A percentile compares a stretch with the other conserved stretches of the same genome.
Evolutionary conservation across 257 asterid genomes (phyloP).

Genomic region (Nicotiana otophora): DNA sequence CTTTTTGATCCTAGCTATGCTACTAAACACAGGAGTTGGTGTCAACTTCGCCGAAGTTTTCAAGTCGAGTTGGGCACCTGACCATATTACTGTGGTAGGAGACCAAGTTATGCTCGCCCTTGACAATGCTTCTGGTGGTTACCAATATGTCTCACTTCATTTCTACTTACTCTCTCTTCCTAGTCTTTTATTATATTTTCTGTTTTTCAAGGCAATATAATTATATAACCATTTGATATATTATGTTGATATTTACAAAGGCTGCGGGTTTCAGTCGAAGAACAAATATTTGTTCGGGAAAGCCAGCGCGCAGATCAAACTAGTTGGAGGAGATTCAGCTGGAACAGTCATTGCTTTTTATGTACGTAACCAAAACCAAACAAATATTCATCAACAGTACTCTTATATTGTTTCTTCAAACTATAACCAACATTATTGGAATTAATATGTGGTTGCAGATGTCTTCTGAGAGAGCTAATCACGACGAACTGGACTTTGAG

Average conservation of each 20-base stretch:
- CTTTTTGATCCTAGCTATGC: slow-evolving; percentile 3
- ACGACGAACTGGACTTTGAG: slow-evolving; percentile 63
- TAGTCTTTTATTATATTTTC: neutral
- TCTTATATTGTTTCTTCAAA: neutral
- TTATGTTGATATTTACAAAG: slow-evolving; percentile 13
- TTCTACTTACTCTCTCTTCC: neutral
- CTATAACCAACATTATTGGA: neutral
- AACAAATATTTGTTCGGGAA: slow-evolving; percentile 48
- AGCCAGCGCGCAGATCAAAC: slow-evolving; percentile 41
- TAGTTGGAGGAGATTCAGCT: slow-evolving; percentile 54
- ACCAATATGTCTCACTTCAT: neutral
- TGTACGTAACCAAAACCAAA: slow-evolving; percentile 13
- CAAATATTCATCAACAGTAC: neutral
- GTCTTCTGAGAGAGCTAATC: slow-evolving; percentile 43
- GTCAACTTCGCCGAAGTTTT: slow-evolving; percentile 36
- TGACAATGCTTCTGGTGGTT: slow-evolving; percentile 35
- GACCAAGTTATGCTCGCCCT: slow-evolving; percentile 32
- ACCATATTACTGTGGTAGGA: slow-evolving; percentile 35
- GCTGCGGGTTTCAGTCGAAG: slow-evolving; percentile 61
- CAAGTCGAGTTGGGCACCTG: slow-evolving; percentile 41
- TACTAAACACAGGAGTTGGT: slow-evolving; percentile 10
- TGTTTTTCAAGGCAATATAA: neutral
- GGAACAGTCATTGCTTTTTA: slow-evolving; percentile 58
- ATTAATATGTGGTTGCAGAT: slow-evolving; percentile 26
- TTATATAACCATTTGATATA: neutral